Percentiles rank a stretch among this genome's conserved stretches.
Evolutionary conservation across 805 yeast species (phyloP).

Genomic region (Yarrowia sp.): DNA sequence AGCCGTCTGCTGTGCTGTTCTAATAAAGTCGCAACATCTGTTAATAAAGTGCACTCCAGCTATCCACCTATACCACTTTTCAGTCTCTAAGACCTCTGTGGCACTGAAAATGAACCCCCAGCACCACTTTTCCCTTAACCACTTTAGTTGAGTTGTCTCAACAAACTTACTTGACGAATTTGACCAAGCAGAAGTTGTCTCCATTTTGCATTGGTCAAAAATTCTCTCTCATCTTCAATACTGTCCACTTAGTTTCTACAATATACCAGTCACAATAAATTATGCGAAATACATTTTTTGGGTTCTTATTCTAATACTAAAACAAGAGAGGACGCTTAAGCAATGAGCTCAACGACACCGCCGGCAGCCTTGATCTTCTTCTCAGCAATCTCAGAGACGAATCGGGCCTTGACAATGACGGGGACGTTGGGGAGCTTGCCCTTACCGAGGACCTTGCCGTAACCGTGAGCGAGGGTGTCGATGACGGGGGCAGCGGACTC

Average conservation of each 20-base stretch:
- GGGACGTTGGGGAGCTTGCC: constrained; percentile 98
- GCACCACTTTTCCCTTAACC: no score
- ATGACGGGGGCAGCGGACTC: constrained; percentile 96
- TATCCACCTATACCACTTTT: no score
- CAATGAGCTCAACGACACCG: constrained; percentile 99
- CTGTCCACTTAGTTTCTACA: not conserved
- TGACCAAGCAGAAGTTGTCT: no score
- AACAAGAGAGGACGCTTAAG: constrained; percentile 59
- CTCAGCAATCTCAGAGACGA: constrained; percentile 98
- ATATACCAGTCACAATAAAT: constrained; percentile 27
- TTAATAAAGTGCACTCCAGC: no score
- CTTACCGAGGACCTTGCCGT: constrained; percentile 99
- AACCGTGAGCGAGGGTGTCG: constrained; percentile 99
- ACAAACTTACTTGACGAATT: no score
- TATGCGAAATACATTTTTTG: constrained; percentile 39
- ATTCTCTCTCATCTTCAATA: not conserved
- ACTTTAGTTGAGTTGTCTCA: no score
- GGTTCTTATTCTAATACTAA: constrained; percentile 24
- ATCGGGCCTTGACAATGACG: constrained; percentile 99
- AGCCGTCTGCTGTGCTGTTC: no score
- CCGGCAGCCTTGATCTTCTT: constrained; percentile 99
- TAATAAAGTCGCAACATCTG: no score
- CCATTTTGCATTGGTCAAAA: no score
- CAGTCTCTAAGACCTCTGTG: no score
- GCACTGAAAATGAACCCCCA: no score